These are phyloP conservation scores for Suillus alpinus DNA, from an alignment of 768 basidiomycete genomes.

Conservation along the genomic window DNA sequence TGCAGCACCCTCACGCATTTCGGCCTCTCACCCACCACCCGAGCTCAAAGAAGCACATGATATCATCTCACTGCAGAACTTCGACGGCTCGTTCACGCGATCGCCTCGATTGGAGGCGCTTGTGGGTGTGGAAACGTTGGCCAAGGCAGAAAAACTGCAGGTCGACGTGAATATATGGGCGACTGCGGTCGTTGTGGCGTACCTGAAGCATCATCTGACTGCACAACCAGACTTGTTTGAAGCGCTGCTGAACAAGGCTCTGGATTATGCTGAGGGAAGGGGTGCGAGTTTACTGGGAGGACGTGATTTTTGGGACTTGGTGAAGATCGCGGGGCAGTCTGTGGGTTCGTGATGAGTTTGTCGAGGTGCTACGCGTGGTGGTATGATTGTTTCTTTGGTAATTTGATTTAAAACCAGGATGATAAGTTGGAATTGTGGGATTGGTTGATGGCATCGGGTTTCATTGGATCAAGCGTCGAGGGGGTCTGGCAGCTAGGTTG, in stretches of 20 bases:
- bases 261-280: slow-evolving; percentile 33
- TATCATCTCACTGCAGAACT: slow-evolving; percentile 38
- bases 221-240: slow-evolving; percentile 40
- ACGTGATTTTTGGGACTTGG: slow-evolving; percentile 8
- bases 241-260: slow-evolving; percentile 40
- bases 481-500: too few relatives aligned
- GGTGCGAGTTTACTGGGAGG: background rate
- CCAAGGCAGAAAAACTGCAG: slow-evolving; percentile 28
- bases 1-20: background rate
- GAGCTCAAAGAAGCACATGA: slow-evolving; percentile 29
- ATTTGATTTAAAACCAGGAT: too few relatives aligned
- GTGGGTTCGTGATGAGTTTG: background rate
- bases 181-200: slow-evolving; percentile 47
- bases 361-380: too few relatives aligned
- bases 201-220: slow-evolving; percentile 36
- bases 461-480: too few relatives aligned
- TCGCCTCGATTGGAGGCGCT: slow-evolving; percentile 30
- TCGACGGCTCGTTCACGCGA: slow-evolving; percentile 49
- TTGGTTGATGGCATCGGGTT: too few relatives aligned
- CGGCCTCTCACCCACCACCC: background rate
- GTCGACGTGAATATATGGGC: slow-evolving; percentile 43
- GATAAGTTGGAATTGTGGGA: too few relatives aligned
- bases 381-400: background rate
- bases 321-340: background rate
- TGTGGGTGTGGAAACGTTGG: slow-evolving; percentile 34